phyloP scores from a whole-genome alignment of 768 basidiomycete genomes.

The Amanita polypyramis region DNA sequence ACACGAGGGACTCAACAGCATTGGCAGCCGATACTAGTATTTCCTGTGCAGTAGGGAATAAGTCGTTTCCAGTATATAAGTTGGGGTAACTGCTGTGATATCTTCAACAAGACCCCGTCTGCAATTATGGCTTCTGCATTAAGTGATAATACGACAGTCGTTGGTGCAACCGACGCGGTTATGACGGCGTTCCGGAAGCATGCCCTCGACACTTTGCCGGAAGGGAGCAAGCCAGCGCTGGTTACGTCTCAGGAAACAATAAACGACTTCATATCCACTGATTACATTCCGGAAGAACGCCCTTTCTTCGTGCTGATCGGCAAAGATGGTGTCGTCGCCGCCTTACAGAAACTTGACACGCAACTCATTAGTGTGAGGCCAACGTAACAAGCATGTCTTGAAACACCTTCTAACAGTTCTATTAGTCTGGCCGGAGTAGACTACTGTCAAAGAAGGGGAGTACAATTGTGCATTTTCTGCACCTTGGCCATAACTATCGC shows the following conservation, averaged over 20 bases:
- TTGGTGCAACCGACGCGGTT: conserved; percentile 2
- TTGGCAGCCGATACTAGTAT: no score
- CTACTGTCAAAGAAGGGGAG: conserved; percentile 54
- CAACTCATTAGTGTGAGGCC: conserved; percentile 42
- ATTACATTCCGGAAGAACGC: conserved; percentile 43
- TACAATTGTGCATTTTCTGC: neutral
- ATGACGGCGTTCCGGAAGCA: conserved; percentile 8
- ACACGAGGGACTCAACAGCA: no score
- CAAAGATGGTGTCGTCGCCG: conserved; percentile 55
- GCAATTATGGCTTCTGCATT: conserved; percentile 1
- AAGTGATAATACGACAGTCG: conserved; percentile 1
- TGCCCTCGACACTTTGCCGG: neutral
- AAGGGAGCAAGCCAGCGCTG: neutral
- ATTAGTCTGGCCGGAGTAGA: conserved; percentile 42
- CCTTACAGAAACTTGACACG: conserved; percentile 57
- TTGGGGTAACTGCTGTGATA: neutral
- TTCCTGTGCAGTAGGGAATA: neutral
- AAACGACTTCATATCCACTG: conserved; percentile 34
- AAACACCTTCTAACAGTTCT: neutral
- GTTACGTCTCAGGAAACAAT: neutral
- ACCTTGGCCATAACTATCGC: conserved; percentile 7
- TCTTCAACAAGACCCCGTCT: neutral
- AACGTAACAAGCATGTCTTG: conserved; percentile 5
- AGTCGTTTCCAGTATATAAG: neutral
- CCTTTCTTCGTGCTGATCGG: conserved; percentile 66